phyloP scores from a whole-genome alignment of 768 basidiomycete species.

The Omphalotus guepiniiformis region DNA sequence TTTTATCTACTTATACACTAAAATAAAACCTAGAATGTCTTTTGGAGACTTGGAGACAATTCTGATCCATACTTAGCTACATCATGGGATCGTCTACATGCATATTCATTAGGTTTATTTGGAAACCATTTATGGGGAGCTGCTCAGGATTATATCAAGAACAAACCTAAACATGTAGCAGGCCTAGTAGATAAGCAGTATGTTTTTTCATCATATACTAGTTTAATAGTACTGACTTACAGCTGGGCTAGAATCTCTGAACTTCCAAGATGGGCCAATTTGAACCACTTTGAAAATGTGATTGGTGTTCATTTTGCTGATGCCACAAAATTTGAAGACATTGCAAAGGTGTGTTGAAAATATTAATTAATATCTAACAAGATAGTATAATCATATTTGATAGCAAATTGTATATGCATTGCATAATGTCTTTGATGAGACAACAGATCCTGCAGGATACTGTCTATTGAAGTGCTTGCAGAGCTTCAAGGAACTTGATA shows the following conservation, averaged over 20 bases:
- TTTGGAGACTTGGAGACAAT: neutral
- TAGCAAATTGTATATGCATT: constrained; percentile 20
- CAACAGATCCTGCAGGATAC: constrained; percentile 13
- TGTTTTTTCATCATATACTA: neutral
- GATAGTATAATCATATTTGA: neutral
- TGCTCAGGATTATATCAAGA: neutral
- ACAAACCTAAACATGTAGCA: neutral
- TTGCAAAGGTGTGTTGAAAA: constrained; percentile 29
- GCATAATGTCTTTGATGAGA: constrained; percentile 9
- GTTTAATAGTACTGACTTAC: neutral
- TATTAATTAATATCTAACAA: neutral
- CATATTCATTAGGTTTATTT: neutral
- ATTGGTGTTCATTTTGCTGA: constrained; percentile 22
- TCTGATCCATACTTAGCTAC: neutral
- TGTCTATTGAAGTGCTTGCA: constrained; percentile 18
- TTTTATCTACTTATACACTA: neutral
- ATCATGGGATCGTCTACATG: neutral
- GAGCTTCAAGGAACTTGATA: constrained; percentile 20
- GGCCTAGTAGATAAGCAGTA: neutral
- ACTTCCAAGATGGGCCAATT: constrained; percentile 18
- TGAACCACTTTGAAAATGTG: constrained; percentile 23
- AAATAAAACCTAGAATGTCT: neutral
- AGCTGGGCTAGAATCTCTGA: neutral
- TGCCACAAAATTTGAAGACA: constrained; percentile 25
- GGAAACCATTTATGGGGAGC: neutral